These are phyloP conservation scores for Cladosporium sp. DNA, from an alignment of 2,329 filamentous ascomycete species.

Conservation along the genomic window DNA sequence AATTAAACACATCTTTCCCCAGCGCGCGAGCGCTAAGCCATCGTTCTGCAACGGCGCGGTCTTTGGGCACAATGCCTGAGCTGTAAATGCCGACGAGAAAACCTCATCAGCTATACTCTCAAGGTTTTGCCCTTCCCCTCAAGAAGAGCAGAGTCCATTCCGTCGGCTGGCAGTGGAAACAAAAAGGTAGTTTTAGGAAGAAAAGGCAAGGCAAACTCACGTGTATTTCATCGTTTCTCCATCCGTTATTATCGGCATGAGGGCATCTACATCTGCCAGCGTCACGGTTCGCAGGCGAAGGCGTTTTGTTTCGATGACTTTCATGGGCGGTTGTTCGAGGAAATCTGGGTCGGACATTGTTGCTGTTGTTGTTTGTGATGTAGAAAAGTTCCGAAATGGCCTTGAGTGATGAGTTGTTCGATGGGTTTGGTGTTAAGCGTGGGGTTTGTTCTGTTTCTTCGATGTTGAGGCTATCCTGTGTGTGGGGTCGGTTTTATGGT, in stretches of 20 bases:
- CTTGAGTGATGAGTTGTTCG: too few species aligned
- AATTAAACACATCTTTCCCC: conserved; percentile 49
- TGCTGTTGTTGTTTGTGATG: background rate
- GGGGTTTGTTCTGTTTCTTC: too few species aligned
- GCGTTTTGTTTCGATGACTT: conserved; percentile 41
- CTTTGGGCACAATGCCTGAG: conserved; percentile 16
- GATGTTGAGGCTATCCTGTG: too few species aligned
- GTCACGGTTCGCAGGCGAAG: conserved; percentile 51
- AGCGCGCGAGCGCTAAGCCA: conserved; percentile 38
- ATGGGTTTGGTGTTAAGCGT: too few species aligned
- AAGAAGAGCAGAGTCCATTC: too few species aligned
- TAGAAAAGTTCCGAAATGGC: too few species aligned
- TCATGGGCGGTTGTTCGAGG: conserved; percentile 3
- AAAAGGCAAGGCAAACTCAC: conserved; percentile 40
- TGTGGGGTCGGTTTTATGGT: too few species aligned
- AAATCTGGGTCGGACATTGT: conserved; percentile 3
- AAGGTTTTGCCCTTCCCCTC: too few species aligned
- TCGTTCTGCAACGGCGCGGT: conserved; percentile 20
- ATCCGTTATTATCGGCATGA: conserved; percentile 52
- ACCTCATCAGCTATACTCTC: too few species aligned
- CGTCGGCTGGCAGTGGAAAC: too few species aligned
- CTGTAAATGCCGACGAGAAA: conserved; percentile 5
- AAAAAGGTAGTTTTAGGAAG: too few species aligned
- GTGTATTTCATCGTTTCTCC: conserved; percentile 62
- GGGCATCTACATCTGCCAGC: conserved; percentile 46